phyloP scores from a whole-genome alignment of 306 rosid genomes.

The Crotalaria pallida region DNA sequence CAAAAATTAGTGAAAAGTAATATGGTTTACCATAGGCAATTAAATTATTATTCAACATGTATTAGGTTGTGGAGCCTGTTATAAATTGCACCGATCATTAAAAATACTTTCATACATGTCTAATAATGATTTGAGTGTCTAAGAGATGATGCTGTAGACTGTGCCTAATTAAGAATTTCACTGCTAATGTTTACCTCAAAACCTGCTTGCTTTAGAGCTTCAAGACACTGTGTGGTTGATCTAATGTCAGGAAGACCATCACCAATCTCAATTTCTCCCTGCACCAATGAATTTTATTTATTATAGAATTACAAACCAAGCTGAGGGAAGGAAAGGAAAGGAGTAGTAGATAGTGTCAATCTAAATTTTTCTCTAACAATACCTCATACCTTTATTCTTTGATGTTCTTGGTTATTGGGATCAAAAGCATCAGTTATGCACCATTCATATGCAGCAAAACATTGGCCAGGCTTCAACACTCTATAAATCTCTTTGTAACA shows the following conservation, averaged over 20 bases:
- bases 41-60: too few relatives aligned
- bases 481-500: conserved; percentile 80
- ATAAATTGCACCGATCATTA: too few relatives aligned
- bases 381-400: conserved; percentile 57
- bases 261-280: conserved; percentile 84
- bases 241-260: conserved; percentile 87
- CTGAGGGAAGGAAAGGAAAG: not conserved
- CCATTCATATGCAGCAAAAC: conserved; percentile 90
- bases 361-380: too few relatives aligned
- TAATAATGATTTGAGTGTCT: too few relatives aligned
- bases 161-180: too few relatives aligned
- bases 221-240: conserved; percentile 58
- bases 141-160: too few relatives aligned
- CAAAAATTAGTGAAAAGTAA: not conserved
- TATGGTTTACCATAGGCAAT: not conserved
- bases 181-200: conserved; percentile 53
- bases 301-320: not conserved
- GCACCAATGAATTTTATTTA: not conserved
- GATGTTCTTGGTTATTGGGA: conserved; percentile 57
- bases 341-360: not conserved
- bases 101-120: too few relatives aligned
- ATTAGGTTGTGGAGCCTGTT: too few relatives aligned
- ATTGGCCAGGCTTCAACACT: conserved; percentile 78
- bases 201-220: conserved; percentile 80
- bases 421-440: conserved; percentile 79